These are phyloP conservation scores for Paramecium primaurelia DNA, from an alignment of 73 alveolate genomes.

Conservation along the genomic window DNA sequence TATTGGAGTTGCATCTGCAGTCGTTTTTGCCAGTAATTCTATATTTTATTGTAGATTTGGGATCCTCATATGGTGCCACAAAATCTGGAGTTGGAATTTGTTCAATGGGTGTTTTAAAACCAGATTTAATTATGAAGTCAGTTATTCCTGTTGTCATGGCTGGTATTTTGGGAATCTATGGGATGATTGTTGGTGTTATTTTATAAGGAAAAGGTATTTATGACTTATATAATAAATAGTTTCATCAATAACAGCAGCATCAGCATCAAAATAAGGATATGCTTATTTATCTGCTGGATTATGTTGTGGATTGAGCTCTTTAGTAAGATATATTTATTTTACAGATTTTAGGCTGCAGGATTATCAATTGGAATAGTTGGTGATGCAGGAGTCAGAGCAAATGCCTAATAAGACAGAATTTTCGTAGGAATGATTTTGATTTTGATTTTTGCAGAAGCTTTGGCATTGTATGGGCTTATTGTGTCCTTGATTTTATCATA, in stretches of 20 bases:
- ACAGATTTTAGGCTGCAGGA: conserved; percentile 91
- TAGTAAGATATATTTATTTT: conserved; percentile 63
- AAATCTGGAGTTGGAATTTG: conserved; percentile 99
- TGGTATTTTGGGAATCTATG: conserved; percentile 99
- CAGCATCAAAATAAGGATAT: conserved; percentile 84
- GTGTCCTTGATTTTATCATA: conserved; percentile 88
- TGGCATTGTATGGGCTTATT: conserved; percentile 96
- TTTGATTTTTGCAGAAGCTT: conserved; percentile 98
- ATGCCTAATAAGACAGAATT: conserved; percentile 96
- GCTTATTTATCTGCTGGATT: conserved; percentile 95
- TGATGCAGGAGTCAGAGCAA: conserved; percentile 99
- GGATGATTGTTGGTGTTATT: conserved; percentile 97
- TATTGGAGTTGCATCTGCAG: conserved; percentile 86
- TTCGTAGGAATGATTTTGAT: conserved; percentile 98
- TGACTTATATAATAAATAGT: conserved; percentile 40
- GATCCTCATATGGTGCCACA: conserved; percentile 96
- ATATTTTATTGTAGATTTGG: conserved; percentile 67
- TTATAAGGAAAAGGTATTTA: conserved; percentile 78
- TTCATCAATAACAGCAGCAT: neutral
- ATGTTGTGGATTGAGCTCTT: conserved; percentile 94
- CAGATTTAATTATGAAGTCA: conserved; percentile 97
- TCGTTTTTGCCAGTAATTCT: conserved; percentile 78
- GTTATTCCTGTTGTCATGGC: conserved; percentile 99
- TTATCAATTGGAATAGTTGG: conserved; percentile 99
- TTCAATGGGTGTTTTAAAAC: conserved; percentile 98